phyloP scores from a whole-genome alignment of 2,329 filamentous ascomycete genomes.

The Calycina marina region DNA sequence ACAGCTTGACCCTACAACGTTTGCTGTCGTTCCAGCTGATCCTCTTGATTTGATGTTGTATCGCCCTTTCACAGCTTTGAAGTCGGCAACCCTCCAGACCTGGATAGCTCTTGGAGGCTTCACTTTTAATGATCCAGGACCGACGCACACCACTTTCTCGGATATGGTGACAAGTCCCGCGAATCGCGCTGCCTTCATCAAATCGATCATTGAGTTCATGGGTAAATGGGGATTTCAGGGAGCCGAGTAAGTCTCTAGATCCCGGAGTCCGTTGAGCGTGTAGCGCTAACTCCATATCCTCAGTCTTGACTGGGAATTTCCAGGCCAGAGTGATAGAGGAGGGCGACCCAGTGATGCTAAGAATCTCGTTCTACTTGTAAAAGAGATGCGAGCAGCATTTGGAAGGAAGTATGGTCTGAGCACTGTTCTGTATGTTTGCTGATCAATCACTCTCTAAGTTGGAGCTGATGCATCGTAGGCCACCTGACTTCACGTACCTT shows the following conservation, averaged over 20 bases:
- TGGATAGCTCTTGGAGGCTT: slow-evolving; percentile 28
- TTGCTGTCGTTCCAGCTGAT: slow-evolving; percentile 18
- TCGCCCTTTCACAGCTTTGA: slow-evolving; percentile 20
- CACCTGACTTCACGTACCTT: slow-evolving; percentile 21
- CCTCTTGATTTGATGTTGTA: slow-evolving; percentile 11
- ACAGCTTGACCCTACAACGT: slow-evolving; percentile 25
- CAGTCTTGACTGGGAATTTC: slow-evolving; percentile 32
- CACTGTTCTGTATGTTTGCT: slow-evolving; percentile 22
- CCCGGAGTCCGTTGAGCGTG: too few species aligned
- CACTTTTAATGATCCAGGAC: slow-evolving; percentile 18
- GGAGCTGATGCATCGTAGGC: slow-evolving; percentile 9
- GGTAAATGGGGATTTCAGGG: slow-evolving; percentile 26
- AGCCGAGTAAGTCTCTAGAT: slow-evolving; percentile 21
- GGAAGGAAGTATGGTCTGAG: slow-evolving; percentile 27
- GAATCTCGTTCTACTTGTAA: slow-evolving; percentile 16
- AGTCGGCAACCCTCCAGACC: slow-evolving; percentile 20
- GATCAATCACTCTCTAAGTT: not conserved
- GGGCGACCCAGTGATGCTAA: slow-evolving; percentile 24
- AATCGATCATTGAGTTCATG: slow-evolving; percentile 23
- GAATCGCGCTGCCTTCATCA: slow-evolving; percentile 25
- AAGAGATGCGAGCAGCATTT: slow-evolving; percentile 20
- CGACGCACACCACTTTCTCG: slow-evolving; percentile 21
- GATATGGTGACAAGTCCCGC: slow-evolving; percentile 15
- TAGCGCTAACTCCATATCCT: not conserved
- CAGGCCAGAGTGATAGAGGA: slow-evolving; percentile 23